A percentile compares a stretch with the other conserved stretches of the same genome.
Conservation (phyloP, 2,329 filamentous ascomycete species). For the Stagonosporopsis rhizophila region DNA sequence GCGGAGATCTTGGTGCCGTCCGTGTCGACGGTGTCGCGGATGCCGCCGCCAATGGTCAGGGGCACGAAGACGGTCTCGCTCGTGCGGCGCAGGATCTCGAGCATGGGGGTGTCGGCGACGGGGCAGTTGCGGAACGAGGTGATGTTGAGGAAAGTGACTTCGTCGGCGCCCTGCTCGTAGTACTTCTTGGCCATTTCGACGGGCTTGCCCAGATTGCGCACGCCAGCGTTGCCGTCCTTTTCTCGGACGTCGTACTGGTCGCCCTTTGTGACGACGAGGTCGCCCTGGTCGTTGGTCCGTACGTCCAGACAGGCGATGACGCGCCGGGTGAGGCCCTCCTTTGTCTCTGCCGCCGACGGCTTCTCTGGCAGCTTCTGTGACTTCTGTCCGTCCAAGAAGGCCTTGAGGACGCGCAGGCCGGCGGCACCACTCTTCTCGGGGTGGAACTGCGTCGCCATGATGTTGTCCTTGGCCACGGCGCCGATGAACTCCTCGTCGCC, state of each 20-base stretch:
- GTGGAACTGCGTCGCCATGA: constrained; percentile 95
- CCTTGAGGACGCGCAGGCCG: constrained; percentile 80
- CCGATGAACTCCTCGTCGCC: constrained; percentile 90
- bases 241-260: constrained; percentile 99
- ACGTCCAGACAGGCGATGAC: constrained; percentile 97
- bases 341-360: constrained; percentile 38
- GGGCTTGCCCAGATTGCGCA: constrained; percentile 95
- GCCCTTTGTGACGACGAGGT: constrained; percentile 96
- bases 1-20: constrained; percentile 88
- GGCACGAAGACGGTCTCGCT: constrained; percentile 95
- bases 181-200: constrained; percentile 93
- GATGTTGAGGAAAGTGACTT: constrained; percentile 98
- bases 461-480: constrained; percentile 82
- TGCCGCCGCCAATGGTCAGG: constrained; percentile 92
- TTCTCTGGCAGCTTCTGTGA: constrained; percentile 60
- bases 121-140: constrained; percentile 97
- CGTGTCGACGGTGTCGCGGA: constrained; percentile 88
- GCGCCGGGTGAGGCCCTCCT: constrained; percentile 83
- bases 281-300: constrained; percentile 89
- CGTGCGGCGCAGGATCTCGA: constrained; percentile 86
- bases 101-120: constrained; percentile 90
- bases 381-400: constrained; percentile 80
- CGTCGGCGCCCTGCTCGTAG: constrained; percentile 95
- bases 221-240: constrained; percentile 70
- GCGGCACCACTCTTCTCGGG: constrained; percentile 96